Conservation (phyloP, 2,329 filamentous ascomycete species). For the Xylariaceae sp. region DNA sequence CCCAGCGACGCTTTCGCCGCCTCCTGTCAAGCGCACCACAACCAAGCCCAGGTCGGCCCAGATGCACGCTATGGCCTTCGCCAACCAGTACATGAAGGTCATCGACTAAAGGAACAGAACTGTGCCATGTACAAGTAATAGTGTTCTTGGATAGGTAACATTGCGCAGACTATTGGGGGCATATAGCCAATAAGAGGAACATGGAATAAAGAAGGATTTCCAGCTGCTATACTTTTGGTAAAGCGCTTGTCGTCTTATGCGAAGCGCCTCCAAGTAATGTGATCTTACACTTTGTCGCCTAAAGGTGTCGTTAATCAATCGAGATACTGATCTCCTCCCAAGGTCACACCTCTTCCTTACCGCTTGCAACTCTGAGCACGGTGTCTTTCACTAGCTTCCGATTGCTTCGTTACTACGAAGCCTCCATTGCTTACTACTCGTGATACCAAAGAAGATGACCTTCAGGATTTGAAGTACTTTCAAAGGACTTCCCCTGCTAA, state of each 20-base stretch:
- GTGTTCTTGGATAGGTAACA: conserved; percentile 5
- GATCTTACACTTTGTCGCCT: too few relatives aligned
- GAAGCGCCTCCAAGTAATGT: too few relatives aligned
- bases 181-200: background rate
- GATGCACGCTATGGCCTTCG: conserved; percentile 28
- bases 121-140: conserved; percentile 5
- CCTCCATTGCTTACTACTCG: too few relatives aligned
- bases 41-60: conserved; percentile 20
- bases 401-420: too few relatives aligned
- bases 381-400: too few relatives aligned
- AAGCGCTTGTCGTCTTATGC: too few relatives aligned
- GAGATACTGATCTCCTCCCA: conserved; percentile 37
- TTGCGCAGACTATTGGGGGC: background rate
- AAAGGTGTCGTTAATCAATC: too few relatives aligned
- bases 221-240: too few relatives aligned
- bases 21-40: conserved; percentile 15
- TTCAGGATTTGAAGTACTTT: conserved; percentile 37
- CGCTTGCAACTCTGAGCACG: too few relatives aligned
- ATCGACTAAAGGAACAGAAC: conserved; percentile 30
- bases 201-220: conserved; percentile 3
- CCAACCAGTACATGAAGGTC: conserved; percentile 41
- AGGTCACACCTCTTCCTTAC: conserved; percentile 34
- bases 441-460: too few relatives aligned
- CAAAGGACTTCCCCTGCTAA: conserved; percentile 36
- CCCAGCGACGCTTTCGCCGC: conserved; percentile 6